Percentiles rank a stretch among this genome's conserved stretches.
These are phyloP conservation scores for Cucumis cinereus DNA, from an alignment of 306 rosid species.

Conservation along the genomic window DNA sequence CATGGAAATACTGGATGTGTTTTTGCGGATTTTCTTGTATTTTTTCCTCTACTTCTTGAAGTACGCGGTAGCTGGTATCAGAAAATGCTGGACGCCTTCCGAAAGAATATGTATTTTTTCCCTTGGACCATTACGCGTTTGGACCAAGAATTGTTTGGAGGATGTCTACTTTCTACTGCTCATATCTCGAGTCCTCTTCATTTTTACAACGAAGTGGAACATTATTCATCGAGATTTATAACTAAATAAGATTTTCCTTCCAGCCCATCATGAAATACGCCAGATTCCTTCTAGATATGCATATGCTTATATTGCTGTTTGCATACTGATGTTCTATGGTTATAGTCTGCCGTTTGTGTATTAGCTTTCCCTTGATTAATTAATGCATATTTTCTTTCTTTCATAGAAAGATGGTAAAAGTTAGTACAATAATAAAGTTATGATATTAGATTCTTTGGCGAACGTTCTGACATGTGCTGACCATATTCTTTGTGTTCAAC, in stretches of 20 bases:
- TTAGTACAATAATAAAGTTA: neutral
- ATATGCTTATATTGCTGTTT: neutral
- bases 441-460: neutral
- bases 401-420: neutral
- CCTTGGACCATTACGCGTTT: neutral
- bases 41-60: neutral
- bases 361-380: neutral
- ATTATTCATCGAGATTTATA: neutral
- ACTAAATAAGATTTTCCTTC: too few species aligned
- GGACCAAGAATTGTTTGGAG: neutral
- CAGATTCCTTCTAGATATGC: neutral
- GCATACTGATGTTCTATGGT: neutral
- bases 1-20: neutral
- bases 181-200: neutral
- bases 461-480: neutral
- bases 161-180: neutral
- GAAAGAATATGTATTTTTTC: neutral
- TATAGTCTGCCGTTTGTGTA: neutral
- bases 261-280: neutral
- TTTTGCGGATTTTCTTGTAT: neutral
- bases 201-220: neutral
- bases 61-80: neutral
- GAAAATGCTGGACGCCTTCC: neutral
- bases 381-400: neutral
- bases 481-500: neutral